These are phyloP conservation scores for Helminthosporium solani DNA, from an alignment of 2,329 filamentous ascomycete genomes.

Conservation along the genomic window DNA sequence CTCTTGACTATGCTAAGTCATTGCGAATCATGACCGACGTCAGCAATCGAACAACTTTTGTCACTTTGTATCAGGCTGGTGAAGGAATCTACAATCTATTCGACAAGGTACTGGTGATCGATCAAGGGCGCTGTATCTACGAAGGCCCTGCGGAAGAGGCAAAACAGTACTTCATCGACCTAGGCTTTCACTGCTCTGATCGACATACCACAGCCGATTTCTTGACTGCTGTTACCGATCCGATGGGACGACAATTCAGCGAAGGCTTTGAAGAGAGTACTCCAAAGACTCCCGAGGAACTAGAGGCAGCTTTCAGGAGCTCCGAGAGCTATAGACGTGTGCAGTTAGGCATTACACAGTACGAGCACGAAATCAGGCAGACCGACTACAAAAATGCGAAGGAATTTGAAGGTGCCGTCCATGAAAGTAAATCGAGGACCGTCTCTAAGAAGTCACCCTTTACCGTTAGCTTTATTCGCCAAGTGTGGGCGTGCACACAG, in stretches of 20 bases:
- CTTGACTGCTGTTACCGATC: constrained; percentile 73
- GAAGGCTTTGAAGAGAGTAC: constrained; percentile 58
- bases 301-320: constrained; percentile 66
- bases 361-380: constrained; percentile 58
- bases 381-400: constrained; percentile 62
- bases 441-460: constrained; percentile 71
- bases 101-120: constrained; percentile 79
- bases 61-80: constrained; percentile 71
- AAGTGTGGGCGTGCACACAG: constrained; percentile 67
- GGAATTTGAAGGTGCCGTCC: constrained; percentile 65
- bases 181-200: constrained; percentile 62
- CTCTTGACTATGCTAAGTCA: constrained; percentile 74
- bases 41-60: constrained; percentile 67
- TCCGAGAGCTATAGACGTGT: constrained; percentile 63
- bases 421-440: constrained; percentile 64
- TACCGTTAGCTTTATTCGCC: constrained; percentile 71
- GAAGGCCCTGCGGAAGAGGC: constrained; percentile 63
- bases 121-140: constrained; percentile 66
- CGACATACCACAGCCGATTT: constrained; percentile 75
- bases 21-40: constrained; percentile 80
- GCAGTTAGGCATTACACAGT: constrained; percentile 61
- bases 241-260: constrained; percentile 68
- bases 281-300: constrained; percentile 68
- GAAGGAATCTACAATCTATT: constrained; percentile 71
- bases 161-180: constrained; percentile 64